Evolutionary conservation across 2,329 filamentous ascomycete species (phyloP).

Genomic region (Drechslerella dactyloides): DNA sequence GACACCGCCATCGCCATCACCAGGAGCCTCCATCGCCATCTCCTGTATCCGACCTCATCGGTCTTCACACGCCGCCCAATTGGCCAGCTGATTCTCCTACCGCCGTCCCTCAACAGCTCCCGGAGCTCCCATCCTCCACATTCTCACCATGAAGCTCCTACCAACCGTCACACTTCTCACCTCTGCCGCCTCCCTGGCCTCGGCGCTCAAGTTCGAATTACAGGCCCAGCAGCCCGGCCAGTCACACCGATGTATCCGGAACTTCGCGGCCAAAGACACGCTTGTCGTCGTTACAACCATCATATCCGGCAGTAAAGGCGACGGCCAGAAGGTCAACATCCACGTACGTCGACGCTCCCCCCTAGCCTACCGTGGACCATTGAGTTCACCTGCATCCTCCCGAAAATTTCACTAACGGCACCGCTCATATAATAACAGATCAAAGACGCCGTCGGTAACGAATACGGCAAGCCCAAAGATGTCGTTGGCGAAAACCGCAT

Average conservation of each 20-base stretch:
- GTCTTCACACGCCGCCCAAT: constrained; percentile 24
- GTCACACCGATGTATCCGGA: constrained; percentile 84
- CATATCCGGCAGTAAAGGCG: constrained; percentile 81
- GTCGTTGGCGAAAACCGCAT: constrained; percentile 89
- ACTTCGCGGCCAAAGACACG: constrained; percentile 91
- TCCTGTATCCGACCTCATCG: constrained; percentile 2
- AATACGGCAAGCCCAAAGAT: constrained; percentile 90
- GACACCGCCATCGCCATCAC: constrained; percentile 15
- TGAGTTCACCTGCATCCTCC: too few species aligned
- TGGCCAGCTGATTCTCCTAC: constrained; percentile 8
- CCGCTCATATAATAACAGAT: constrained; percentile 67
- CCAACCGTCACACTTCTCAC: constrained; percentile 33
- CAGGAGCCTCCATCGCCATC: constrained; percentile 1
- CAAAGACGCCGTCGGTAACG: constrained; percentile 91
- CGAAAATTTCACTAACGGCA: constrained; percentile 16
- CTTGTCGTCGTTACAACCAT: constrained; percentile 94
- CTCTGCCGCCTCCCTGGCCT: constrained; percentile 55
- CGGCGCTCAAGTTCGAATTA: constrained; percentile 92
- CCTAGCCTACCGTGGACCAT: constrained; percentile 12
- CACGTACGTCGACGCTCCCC: constrained; percentile 66
- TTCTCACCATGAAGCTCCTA: constrained; percentile 43
- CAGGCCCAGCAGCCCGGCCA: constrained; percentile 70
- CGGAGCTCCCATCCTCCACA: constrained; percentile 19
- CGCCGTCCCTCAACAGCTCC: constrained; percentile 11
- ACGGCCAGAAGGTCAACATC: constrained; percentile 93